Evolutionary conservation across 345 rosid species (phyloP).

Genomic region (Hibiscus mutabilis): DNA sequence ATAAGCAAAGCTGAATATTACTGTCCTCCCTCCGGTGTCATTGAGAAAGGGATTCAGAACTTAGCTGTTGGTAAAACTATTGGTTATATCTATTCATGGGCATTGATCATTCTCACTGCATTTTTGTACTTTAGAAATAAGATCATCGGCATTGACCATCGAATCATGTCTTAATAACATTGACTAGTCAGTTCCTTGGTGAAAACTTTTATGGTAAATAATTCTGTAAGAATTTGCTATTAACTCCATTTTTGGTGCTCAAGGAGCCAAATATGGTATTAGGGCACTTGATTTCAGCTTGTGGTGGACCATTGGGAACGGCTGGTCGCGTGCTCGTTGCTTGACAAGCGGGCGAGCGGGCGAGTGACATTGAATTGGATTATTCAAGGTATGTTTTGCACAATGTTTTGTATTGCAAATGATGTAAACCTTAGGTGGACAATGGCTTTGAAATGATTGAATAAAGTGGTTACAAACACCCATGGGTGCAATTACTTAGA

Average conservation of each 20-base stretch:
- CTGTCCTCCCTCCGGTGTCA: not conserved
- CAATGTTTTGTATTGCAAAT: too few relatives aligned
- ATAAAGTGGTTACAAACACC: too few relatives aligned
- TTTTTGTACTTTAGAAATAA: not conserved
- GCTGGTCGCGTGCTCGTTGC: too few relatives aligned
- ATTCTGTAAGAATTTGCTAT: not conserved
- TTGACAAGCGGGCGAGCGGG: not conserved
- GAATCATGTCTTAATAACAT: not conserved
- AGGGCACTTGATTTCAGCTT: too few relatives aligned
- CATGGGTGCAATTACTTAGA: not conserved
- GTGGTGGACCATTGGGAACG: too few relatives aligned
- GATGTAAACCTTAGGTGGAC: not conserved
- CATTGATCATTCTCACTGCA: constrained; percentile 1
- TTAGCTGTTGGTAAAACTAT: not conserved
- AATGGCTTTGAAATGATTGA: too few relatives aligned
- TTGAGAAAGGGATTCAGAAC: not conserved
- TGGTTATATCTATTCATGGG: not conserved
- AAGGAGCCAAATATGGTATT: not conserved
- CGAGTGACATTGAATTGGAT: not conserved
- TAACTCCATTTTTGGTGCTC: not conserved
- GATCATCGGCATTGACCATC: not conserved
- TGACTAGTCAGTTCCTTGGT: not conserved
- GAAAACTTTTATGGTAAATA: not conserved
- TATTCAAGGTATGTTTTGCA: too few relatives aligned
- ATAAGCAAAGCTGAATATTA: constrained; percentile 15